Evolutionary conservation across 495 filamentous ascomycete species (phyloP).

Genomic region (Evansstolkia leycettana): DNA sequence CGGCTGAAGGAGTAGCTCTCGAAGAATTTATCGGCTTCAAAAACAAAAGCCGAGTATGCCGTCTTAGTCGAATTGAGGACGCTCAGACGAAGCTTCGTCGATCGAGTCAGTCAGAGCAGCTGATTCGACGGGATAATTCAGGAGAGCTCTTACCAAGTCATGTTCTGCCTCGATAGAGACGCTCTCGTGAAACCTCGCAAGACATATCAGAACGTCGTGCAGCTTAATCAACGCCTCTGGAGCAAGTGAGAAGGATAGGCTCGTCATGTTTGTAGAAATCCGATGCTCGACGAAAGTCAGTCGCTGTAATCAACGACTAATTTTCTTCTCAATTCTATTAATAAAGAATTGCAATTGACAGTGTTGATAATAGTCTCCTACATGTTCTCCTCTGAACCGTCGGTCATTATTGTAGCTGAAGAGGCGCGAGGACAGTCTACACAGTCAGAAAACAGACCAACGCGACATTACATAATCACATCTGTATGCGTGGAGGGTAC

Average conservation of each 20-base stretch:
- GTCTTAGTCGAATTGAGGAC: conserved; percentile 88
- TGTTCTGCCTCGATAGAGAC: conserved; percentile 75
- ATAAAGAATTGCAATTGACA: too few relatives aligned
- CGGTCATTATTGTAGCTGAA: too few relatives aligned
- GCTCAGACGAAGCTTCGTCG: conserved; percentile 59
- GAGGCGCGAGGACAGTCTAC: too few relatives aligned
- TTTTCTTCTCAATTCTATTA: too few relatives aligned
- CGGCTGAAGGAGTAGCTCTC: conserved; percentile 45
- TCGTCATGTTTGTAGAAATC: too few relatives aligned
- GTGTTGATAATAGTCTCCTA: too few relatives aligned
- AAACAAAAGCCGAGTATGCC: conserved; percentile 72
- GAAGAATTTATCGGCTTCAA: conserved; percentile 69
- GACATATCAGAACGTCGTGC: conserved; percentile 75
- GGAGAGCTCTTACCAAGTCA: conserved; percentile 46
- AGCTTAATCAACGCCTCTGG: conserved; percentile 62
- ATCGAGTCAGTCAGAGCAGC: conserved; percentile 4
- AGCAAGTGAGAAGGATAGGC: conserved; percentile 66
- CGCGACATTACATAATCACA: conserved; percentile 12
- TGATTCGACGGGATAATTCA: neutral
- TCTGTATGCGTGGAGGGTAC: neutral
- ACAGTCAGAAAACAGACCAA: neutral
- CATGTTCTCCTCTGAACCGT: too few relatives aligned
- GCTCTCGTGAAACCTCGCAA: conserved; percentile 85
- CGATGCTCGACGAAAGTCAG: too few relatives aligned
- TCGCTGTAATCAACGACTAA: too few relatives aligned